These are phyloP conservation scores for Suhomyces kilbournensis DNA, from an alignment of 805 yeast species.

Conservation along the genomic window DNA sequence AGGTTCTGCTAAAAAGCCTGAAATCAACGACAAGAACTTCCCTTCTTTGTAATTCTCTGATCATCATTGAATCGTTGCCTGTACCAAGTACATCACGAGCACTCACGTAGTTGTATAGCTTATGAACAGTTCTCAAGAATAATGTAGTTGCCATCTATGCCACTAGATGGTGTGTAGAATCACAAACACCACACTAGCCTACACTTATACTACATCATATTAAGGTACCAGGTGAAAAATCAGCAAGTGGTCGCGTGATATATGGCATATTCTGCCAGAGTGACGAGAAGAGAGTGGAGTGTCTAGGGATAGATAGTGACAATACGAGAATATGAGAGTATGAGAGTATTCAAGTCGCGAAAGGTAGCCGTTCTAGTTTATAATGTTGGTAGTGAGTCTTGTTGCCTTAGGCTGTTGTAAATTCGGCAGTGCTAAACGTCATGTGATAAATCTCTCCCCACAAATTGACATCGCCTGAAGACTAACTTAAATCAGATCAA, in stretches of 20 bases:
- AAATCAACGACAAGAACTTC: conserved; percentile 61
- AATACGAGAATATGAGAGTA: background rate
- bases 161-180: no score
- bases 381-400: background rate
- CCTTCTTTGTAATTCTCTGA: conserved; percentile 52
- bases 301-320: no score
- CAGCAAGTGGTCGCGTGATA: background rate
- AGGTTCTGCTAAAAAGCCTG: conserved; percentile 32
- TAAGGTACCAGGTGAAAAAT: no score
- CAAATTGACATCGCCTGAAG: background rate
- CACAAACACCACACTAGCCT: no score
- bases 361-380: background rate
- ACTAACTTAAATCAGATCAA: background rate
- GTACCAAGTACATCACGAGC: conserved; percentile 3
- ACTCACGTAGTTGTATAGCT: conserved; percentile 6
- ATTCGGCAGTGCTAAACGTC: background rate
- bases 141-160: no score
- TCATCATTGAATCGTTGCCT: background rate
- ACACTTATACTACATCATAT: no score
- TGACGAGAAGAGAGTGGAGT: background rate
- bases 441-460: background rate
- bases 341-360: no score
- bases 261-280: background rate
- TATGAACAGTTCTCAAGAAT: conserved; percentile 5
- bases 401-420: background rate